These are phyloP conservation scores for Cercophora newfieldiana DNA, from an alignment of 495 filamentous ascomycete species.

Conservation along the genomic window DNA sequence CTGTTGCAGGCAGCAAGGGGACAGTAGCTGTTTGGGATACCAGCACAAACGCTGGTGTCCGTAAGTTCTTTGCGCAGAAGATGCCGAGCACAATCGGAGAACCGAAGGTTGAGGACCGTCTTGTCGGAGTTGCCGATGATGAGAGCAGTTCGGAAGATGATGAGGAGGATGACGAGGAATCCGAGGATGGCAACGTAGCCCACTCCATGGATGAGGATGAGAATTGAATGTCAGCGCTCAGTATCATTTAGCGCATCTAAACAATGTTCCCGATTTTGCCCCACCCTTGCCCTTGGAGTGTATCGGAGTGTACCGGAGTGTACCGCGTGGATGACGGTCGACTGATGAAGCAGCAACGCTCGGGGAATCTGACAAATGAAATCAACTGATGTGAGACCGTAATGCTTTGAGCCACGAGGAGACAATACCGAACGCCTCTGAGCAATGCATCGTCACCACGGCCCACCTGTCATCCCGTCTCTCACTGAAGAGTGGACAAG, in stretches of 20 bases:
- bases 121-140: conserved; percentile 67
- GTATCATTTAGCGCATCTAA: neutral
- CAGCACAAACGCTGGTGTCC: conserved; percentile 87
- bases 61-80: conserved; percentile 76
- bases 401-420: neutral
- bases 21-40: conserved; percentile 95
- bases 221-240: conserved; percentile 8
- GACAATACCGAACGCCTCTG: neutral
- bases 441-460: neutral
- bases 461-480: neutral
- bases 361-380: no score
- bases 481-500: neutral
- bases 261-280: no score
- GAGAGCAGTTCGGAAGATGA: conserved; percentile 57
- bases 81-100: conserved; percentile 50
- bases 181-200: conserved; percentile 67
- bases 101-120: conserved; percentile 71
- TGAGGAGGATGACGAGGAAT: conserved; percentile 56
- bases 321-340: neutral
- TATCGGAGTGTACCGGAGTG: no score
- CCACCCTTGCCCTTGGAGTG: neutral
- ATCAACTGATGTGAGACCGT: neutral
- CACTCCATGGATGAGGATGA: conserved; percentile 92
- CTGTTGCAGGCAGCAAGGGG: conserved; percentile 94
- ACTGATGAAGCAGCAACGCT: neutral